These are phyloP conservation scores for Venturia carpophila DNA, from an alignment of 2,329 filamentous ascomycete species.

Conservation along the genomic window DNA sequence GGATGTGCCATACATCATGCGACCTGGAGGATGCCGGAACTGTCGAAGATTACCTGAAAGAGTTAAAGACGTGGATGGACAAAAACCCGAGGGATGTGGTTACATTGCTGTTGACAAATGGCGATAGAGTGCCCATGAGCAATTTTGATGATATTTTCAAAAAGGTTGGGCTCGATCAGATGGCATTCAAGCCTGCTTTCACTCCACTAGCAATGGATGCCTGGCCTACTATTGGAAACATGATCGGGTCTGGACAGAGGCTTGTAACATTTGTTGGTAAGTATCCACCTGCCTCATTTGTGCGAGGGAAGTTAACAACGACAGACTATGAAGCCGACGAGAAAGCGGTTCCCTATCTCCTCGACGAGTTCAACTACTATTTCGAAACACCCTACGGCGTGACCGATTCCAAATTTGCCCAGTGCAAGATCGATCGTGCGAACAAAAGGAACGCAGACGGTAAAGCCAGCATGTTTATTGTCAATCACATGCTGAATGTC, in stretches of 20 bases:
- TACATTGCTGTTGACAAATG: constrained; percentile 66
- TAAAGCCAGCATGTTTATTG: constrained; percentile 54
- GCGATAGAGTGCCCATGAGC: constrained; percentile 48
- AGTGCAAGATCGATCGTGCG: constrained; percentile 65
- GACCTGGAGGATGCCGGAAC: constrained; percentile 59
- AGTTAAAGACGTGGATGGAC: constrained; percentile 62
- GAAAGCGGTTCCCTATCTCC: constrained; percentile 45
- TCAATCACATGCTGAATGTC: constrained; percentile 73
- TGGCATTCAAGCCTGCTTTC: constrained; percentile 42
- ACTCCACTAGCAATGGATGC: constrained; percentile 38
- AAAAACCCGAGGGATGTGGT: constrained; percentile 65
- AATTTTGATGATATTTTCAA: constrained; percentile 43
- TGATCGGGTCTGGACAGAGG: constrained; percentile 58
- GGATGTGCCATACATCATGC: constrained; percentile 67
- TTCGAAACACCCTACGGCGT: constrained; percentile 70
- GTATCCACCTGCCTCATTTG: not conserved
- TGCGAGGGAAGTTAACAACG: constrained; percentile 20
- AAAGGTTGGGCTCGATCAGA: constrained; percentile 42
- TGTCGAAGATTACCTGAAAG: constrained; percentile 54
- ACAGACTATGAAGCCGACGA: constrained; percentile 25
- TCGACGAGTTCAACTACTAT: constrained; percentile 57
- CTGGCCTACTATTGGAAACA: constrained; percentile 63
- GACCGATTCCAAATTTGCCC: constrained; percentile 40
- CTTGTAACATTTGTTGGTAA: constrained; percentile 62
- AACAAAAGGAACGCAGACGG: constrained; percentile 51